phyloP scores from a whole-genome alignment of 352 stramenopile species.

The Globisporangium solare region DNA sequence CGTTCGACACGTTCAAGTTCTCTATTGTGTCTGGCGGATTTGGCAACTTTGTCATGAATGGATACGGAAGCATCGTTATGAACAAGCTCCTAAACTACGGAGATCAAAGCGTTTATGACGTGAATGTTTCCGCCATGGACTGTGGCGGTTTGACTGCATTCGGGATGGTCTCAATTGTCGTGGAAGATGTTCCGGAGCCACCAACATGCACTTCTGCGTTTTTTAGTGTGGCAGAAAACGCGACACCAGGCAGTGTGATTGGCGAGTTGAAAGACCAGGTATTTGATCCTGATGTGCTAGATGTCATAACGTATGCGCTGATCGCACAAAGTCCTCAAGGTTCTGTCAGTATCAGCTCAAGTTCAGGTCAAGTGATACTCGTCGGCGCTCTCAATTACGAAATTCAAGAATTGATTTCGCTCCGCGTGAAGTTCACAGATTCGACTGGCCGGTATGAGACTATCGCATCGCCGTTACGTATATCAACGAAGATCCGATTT shows the following conservation, averaged over 20 bases:
- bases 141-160: slow-evolving; percentile 27
- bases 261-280: slow-evolving; percentile 4
- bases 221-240: slow-evolving; percentile 27
- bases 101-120: slow-evolving; percentile 21
- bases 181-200: slow-evolving; percentile 38
- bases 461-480: slow-evolving; percentile 39
- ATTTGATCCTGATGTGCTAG: slow-evolving; percentile 1
- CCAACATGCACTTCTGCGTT: slow-evolving; percentile 24
- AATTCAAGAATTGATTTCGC: slow-evolving; percentile 23
- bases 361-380: slow-evolving; percentile 21
- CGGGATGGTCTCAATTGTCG: slow-evolving; percentile 19
- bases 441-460: slow-evolving; percentile 25
- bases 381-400: slow-evolving; percentile 34
- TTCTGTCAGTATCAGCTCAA: slow-evolving; percentile 1
- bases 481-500: slow-evolving; percentile 36
- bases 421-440: slow-evolving; percentile 46
- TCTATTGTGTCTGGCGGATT: slow-evolving; percentile 29
- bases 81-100: slow-evolving; percentile 41
- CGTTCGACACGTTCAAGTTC: slow-evolving; percentile 38
- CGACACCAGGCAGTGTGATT: neutral
- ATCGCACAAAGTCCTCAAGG: neutral
- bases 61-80: slow-evolving; percentile 34
- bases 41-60: slow-evolving; percentile 35
- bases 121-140: slow-evolving; percentile 40
- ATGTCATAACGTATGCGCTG: slow-evolving; percentile 7